phyloP scores from a whole-genome alignment of 2,329 filamentous ascomycete genomes.

The Aspergillus tanneri region DNA sequence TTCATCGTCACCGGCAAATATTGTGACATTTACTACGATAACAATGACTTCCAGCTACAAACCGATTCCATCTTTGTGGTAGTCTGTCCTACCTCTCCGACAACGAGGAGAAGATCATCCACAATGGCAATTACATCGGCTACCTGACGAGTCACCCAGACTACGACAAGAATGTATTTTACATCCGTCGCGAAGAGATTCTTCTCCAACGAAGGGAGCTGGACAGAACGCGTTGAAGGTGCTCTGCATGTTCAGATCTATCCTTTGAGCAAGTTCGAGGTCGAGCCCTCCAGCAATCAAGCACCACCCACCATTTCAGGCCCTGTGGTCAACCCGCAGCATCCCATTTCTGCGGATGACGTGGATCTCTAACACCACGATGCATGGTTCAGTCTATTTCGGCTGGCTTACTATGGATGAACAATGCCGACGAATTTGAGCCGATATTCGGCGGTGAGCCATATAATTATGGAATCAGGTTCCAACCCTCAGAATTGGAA shows the following conservation, averaged over 20 bases:
- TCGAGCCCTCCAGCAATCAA: no score
- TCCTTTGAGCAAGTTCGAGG: neutral
- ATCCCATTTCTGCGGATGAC: neutral
- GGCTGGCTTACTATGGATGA: neutral
- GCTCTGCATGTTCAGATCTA: neutral
- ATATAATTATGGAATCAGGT: neutral
- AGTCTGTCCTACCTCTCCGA: neutral
- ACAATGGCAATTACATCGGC: neutral
- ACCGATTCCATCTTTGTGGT: neutral
- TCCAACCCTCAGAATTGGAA: neutral
- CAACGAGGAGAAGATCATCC: neutral
- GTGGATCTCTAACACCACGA: neutral
- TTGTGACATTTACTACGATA: neutral
- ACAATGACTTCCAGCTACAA: neutral
- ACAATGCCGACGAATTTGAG: neutral
- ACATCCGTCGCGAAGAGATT: neutral
- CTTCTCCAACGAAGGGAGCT: neutral
- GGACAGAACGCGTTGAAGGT: neutral
- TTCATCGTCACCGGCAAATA: neutral
- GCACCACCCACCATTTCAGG: neutral
- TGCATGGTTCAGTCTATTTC: neutral
- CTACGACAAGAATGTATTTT: neutral
- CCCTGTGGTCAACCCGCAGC: neutral
- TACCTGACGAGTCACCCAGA: neutral
- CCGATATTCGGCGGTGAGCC: neutral